Evolutionary conservation across 2,329 filamentous ascomycete species (phyloP).

Genomic region (Monilinia laxa): DNA sequence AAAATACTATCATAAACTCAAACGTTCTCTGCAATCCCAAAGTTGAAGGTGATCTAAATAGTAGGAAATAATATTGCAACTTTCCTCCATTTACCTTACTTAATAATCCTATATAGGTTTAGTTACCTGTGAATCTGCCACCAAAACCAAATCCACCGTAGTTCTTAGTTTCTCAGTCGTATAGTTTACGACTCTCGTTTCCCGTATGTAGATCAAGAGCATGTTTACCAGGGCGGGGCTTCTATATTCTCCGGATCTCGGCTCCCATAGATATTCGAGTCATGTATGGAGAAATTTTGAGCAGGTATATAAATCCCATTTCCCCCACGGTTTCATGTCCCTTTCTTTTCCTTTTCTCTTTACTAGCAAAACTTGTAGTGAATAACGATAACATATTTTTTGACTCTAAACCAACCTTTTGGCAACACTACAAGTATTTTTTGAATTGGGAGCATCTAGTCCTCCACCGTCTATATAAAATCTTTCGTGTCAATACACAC

Average conservation of each 20-base stretch:
- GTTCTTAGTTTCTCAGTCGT: not conserved
- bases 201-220: too few species aligned
- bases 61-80: too few species aligned
- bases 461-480: too few species aligned
- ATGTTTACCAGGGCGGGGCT: not conserved
- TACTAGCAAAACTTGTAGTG: not conserved
- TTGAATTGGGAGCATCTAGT: not conserved
- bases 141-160: not conserved
- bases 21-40: not conserved
- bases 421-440: not conserved
- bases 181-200: too few species aligned
- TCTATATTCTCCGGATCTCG: not conserved
- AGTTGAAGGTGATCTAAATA: too few species aligned
- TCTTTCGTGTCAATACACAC: not conserved
- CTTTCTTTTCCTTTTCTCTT: conserved; percentile 4
- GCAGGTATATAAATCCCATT: not conserved
- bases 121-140: not conserved
- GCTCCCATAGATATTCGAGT: too few species aligned
- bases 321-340: not conserved
- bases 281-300: too few species aligned
- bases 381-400: not conserved
- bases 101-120: not conserved
- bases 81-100: not conserved
- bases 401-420: not conserved
- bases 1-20: not conserved